Evolutionary conservation across 2,329 filamentous ascomycete species (phyloP).

Genomic region (Diplodia seriata): DNA sequence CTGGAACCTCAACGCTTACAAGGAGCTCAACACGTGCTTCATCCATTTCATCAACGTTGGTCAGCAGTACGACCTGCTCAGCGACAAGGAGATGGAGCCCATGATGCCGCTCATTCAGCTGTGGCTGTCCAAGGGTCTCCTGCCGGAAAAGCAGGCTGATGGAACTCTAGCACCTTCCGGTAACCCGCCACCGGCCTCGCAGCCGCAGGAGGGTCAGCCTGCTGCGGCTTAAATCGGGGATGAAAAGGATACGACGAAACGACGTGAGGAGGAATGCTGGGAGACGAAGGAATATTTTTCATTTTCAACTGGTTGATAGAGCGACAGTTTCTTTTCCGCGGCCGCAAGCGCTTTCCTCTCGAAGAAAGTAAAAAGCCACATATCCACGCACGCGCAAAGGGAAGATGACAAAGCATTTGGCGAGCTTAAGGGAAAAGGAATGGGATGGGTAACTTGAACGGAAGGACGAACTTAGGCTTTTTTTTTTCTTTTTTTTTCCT

Average conservation of each 20-base stretch:
- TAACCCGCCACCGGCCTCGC: constrained; percentile 7
- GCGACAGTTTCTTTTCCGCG: constrained; percentile 19
- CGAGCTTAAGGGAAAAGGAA: constrained; percentile 3
- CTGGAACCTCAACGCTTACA: constrained; percentile 57
- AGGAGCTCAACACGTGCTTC: constrained; percentile 62
- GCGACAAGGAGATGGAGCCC: constrained; percentile 88
- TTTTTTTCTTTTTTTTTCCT: neutral
- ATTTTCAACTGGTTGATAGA: constrained; percentile 13
- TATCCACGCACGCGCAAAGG: neutral
- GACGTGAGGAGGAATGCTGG: neutral
- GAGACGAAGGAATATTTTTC: neutral
- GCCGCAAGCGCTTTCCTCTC: constrained; percentile 17
- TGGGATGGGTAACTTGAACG: constrained; percentile 13
- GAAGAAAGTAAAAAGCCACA: neutral
- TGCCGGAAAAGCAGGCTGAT: constrained; percentile 60
- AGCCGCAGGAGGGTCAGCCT: constrained; percentile 17
- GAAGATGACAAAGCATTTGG: constrained; percentile 4
- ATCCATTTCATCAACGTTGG: constrained; percentile 66
- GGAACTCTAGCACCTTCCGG: neutral
- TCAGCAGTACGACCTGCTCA: constrained; percentile 78
- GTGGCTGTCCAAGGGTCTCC: constrained; percentile 86
- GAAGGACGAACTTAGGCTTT: constrained; percentile 7
- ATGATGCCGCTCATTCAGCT: constrained; percentile 95
- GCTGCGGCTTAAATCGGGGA: constrained; percentile 3
- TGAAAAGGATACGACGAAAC: neutral